Evolutionary conservation across 345 rosid genomes (phyloP).

Genomic region (Arabis alpina): DNA sequence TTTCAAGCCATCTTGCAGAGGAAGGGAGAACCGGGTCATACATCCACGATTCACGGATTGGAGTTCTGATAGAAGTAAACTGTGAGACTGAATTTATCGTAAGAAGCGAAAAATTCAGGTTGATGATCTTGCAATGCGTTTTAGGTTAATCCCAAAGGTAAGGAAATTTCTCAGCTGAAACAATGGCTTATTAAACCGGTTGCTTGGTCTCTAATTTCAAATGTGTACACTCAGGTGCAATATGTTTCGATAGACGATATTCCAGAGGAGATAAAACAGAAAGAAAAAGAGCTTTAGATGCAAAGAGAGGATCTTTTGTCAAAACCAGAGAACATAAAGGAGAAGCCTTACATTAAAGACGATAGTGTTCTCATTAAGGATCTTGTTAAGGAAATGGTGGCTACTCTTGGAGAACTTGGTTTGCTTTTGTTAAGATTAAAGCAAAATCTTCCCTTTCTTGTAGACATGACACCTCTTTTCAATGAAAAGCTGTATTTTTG

Average conservation of each 20-base stretch:
- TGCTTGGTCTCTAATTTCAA: slow-evolving; percentile 11
- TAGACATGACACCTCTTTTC: not conserved
- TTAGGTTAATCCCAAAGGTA: slow-evolving; percentile 68
- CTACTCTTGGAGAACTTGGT: slow-evolving; percentile 73
- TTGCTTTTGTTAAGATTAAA: too few species aligned
- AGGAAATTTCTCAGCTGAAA: slow-evolving; percentile 19
- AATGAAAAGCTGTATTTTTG: not conserved
- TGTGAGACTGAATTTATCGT: slow-evolving; percentile 97
- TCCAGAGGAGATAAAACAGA: slow-evolving; percentile 52
- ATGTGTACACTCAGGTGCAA: slow-evolving; percentile 51
- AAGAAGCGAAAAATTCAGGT: slow-evolving; percentile 86
- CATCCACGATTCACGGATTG: slow-evolving; percentile 89
- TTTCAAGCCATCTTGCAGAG: slow-evolving; percentile 88
- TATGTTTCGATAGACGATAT: slow-evolving; percentile 74
- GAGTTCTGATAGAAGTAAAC: slow-evolving; percentile 89
- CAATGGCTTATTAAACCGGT: not conserved
- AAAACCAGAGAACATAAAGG: slow-evolving; percentile 89
- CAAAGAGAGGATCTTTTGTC: slow-evolving; percentile 88
- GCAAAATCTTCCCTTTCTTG: not conserved
- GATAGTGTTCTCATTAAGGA: slow-evolving; percentile 80
- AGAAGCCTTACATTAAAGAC: slow-evolving; percentile 74
- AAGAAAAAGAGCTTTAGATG: slow-evolving; percentile 89
- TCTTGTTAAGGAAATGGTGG: slow-evolving; percentile 76
- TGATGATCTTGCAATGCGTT: slow-evolving; percentile 94
- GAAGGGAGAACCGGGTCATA: slow-evolving; percentile 95